Evolutionary conservation across 2,329 filamentous ascomycete genomes (phyloP).

Genomic region (Helminthosporium solani): DNA sequence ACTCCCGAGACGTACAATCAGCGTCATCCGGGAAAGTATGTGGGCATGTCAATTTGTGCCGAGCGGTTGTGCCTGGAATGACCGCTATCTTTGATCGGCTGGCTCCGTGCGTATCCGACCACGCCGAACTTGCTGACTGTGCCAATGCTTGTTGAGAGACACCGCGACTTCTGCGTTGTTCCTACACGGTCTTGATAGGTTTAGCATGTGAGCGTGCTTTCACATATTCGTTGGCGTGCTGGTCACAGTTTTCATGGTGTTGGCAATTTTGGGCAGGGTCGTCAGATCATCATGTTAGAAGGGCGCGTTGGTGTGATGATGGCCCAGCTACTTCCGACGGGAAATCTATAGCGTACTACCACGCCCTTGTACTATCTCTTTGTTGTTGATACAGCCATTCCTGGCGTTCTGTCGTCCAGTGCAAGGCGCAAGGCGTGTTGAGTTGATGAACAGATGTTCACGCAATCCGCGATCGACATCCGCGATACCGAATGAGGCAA

Average conservation of each 20-base stretch:
- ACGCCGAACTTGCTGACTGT: neutral
- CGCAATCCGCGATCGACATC: neutral
- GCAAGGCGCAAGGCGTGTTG: neutral
- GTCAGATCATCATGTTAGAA: too few species aligned
- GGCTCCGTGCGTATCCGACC: conserved; percentile 11
- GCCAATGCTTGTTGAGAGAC: too few species aligned
- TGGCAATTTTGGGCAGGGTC: too few species aligned
- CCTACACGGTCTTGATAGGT: too few species aligned
- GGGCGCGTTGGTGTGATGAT: too few species aligned
- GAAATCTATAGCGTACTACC: too few species aligned
- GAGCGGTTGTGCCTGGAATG: conserved; percentile 10
- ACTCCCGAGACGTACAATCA: neutral
- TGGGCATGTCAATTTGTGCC: conserved; percentile 9
- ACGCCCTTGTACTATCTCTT: neutral
- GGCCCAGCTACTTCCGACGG: too few species aligned
- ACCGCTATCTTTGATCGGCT: conserved; percentile 7
- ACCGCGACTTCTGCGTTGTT: neutral
- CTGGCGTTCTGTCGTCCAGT: neutral
- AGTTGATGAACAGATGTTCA: neutral
- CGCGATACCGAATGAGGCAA: neutral
- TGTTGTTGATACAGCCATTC: neutral
- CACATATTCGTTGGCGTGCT: too few species aligned
- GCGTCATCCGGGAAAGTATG: conserved; percentile 9
- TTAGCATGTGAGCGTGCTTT: too few species aligned
- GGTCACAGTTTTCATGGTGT: too few species aligned